Evolutionary conservation across 768 basidiomycete species (phyloP).

Genomic region (Chalciporus piperatus): DNA sequence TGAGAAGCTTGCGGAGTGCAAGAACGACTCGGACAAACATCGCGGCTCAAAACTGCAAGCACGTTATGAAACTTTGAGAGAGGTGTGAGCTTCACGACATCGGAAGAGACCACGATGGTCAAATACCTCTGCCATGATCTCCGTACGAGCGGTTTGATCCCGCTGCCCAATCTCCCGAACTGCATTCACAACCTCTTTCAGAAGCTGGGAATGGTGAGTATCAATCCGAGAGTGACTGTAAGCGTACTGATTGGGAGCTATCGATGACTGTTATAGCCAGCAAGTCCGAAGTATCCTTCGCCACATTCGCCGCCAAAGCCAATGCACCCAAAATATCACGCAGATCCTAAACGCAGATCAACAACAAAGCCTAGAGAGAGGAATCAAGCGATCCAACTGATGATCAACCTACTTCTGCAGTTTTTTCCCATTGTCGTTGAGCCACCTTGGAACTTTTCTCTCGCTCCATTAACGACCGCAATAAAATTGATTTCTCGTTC

Average conservation of each 20-base stretch:
- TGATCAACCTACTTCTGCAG: constrained; percentile 20
- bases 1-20: not conserved
- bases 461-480: constrained; percentile 44
- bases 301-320: constrained; percentile 13
- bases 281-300: constrained; percentile 23
- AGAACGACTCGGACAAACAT: constrained; percentile 16
- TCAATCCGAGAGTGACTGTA: not conserved
- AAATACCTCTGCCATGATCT: constrained; percentile 24
- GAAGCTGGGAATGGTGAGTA: constrained; percentile 21
- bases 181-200: constrained; percentile 18
- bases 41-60: constrained; percentile 21
- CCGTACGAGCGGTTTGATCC: constrained; percentile 18
- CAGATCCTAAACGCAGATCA: constrained; percentile 25
- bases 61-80: constrained; percentile 22
- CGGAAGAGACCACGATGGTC: not conserved
- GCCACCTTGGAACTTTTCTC: constrained; percentile 37
- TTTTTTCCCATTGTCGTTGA: constrained; percentile 30
- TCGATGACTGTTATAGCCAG: constrained; percentile 10
- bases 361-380: not conserved
- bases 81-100: constrained; percentile 11
- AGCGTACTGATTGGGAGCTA: constrained; percentile 22
- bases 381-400: not conserved
- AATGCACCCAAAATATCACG: constrained; percentile 22
- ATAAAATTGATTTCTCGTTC: constrained; percentile 49
- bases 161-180: constrained; percentile 21